Evolutionary conservation across 305 asterid genomes (phyloP).

Genomic region (Fraxinus nigra): DNA sequence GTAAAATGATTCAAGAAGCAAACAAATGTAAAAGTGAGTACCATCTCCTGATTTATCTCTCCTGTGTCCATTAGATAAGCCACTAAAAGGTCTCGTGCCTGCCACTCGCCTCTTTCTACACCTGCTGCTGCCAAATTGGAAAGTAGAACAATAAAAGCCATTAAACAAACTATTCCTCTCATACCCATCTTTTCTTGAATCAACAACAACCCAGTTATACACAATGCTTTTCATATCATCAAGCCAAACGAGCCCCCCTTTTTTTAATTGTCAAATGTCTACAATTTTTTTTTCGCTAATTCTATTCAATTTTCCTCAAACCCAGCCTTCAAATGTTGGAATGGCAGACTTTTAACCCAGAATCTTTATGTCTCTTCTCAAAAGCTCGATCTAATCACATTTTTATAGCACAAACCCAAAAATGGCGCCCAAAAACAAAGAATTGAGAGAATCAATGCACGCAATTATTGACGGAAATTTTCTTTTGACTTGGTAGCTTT

Average conservation of each 20-base stretch:
- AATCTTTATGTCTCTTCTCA: conserved; percentile 23
- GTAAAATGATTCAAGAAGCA: neutral
- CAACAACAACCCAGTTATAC: conserved; percentile 31
- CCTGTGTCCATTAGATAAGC: conserved; percentile 42
- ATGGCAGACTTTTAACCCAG: conserved; percentile 23
- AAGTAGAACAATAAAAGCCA: conserved; percentile 44
- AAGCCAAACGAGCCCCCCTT: conserved; percentile 11
- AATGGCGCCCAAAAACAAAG: conserved; percentile 19
- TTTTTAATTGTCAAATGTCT: neutral
- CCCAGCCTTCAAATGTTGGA: conserved; percentile 25
- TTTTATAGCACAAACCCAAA: conserved; percentile 2
- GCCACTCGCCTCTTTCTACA: conserved; percentile 41
- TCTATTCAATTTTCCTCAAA: conserved; percentile 20
- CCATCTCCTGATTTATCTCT: conserved; percentile 56
- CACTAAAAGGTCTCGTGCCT: conserved; percentile 37
- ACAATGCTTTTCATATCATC: conserved; percentile 20
- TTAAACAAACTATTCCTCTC: conserved; percentile 25
- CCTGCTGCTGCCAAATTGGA: conserved; percentile 34
- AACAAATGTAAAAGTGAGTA: conserved; percentile 29
- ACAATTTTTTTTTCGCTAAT: conserved; percentile 16
- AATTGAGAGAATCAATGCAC: conserved; percentile 22
- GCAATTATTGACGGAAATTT: conserved; percentile 2
- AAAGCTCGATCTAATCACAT: neutral
- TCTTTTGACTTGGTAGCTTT: conserved; percentile 12
- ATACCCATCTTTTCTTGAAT: conserved; percentile 28